Evolutionary conservation across 306 rosid genomes (phyloP).

Genomic region (Potentilla sterilis): DNA sequence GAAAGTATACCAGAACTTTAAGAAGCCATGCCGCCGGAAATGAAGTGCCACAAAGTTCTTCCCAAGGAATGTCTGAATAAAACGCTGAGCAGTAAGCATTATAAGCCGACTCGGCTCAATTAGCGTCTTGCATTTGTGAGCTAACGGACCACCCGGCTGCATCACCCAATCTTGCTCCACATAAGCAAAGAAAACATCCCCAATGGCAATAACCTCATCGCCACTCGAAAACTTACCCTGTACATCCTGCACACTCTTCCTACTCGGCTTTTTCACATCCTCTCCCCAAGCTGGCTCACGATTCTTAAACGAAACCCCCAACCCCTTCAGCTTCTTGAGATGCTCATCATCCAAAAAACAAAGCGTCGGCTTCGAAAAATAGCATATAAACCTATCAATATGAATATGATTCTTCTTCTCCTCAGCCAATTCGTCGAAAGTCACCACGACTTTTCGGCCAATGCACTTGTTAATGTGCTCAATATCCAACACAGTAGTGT

Average conservation of each 20-base stretch:
- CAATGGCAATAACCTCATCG: conserved; percentile 86
- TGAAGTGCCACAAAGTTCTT: conserved; percentile 76
- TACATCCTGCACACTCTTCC: conserved; percentile 69
- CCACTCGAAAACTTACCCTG: conserved; percentile 51
- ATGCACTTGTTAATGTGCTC: conserved; percentile 74
- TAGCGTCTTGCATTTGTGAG: conserved; percentile 79
- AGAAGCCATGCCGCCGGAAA: conserved; percentile 90
- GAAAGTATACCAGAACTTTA: conserved; percentile 79
- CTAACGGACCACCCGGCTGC: conserved; percentile 94
- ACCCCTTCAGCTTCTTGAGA: conserved; percentile 56
- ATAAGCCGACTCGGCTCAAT: conserved; percentile 80
- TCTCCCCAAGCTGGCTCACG: conserved; percentile 73
- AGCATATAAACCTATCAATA: conserved; percentile 68
- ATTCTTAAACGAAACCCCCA: conserved; percentile 66
- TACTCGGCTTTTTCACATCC: conserved; percentile 58
- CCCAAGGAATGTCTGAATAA: conserved; percentile 90
- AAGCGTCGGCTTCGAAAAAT: conserved; percentile 67
- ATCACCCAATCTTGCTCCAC: conserved; percentile 82
- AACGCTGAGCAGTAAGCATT: conserved; percentile 89
- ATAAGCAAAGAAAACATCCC: conserved; percentile 84
- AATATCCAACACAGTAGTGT: conserved; percentile 70
- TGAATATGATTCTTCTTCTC: conserved; percentile 69
- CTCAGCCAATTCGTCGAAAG: conserved; percentile 68
- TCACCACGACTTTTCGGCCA: conserved; percentile 71
- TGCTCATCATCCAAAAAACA: conserved; percentile 73